Evolutionary conservation across 306 rosid genomes (phyloP).

Genomic region (Datisca glomerata): DNA sequence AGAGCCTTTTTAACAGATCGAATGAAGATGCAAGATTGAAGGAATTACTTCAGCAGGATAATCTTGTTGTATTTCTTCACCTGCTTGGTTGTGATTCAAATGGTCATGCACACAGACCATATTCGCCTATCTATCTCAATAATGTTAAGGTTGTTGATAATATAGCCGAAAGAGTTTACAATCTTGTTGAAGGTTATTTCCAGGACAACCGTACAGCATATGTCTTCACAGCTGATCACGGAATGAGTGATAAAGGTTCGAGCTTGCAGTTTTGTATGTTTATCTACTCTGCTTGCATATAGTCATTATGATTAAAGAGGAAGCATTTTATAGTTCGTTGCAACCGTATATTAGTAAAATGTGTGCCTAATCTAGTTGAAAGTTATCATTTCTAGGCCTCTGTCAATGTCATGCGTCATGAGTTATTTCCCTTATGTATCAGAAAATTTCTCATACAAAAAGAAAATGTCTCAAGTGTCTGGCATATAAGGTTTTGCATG

Average conservation of each 20-base stretch:
- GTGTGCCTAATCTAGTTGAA: too few species aligned
- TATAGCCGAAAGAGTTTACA: slow-evolving; percentile 70
- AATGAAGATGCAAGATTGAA: slow-evolving; percentile 47
- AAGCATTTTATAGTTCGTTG: too few species aligned
- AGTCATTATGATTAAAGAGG: too few species aligned
- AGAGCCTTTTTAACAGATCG: slow-evolving; percentile 62
- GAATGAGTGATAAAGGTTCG: slow-evolving; percentile 89
- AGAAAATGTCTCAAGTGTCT: too few species aligned
- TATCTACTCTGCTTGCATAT: slow-evolving; percentile 6
- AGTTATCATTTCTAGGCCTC: too few species aligned
- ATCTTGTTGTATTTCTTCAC: slow-evolving; percentile 70
- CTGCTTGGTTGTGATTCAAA: slow-evolving; percentile 89
- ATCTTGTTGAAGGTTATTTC: slow-evolving; percentile 61
- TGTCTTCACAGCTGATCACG: slow-evolving; percentile 87
- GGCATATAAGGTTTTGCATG: too few species aligned
- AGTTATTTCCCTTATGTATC: too few species aligned
- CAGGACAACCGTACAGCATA: slow-evolving; percentile 64
- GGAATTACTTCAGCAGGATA: slow-evolving; percentile 53
- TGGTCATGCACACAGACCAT: slow-evolving; percentile 91
- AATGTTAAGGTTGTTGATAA: slow-evolving; percentile 80
- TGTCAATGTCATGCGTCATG: too few species aligned
- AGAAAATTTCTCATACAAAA: too few species aligned
- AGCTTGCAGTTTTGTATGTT: slow-evolving; percentile 10
- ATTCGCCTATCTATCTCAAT: slow-evolving; percentile 75
- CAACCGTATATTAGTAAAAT: too few species aligned